These are phyloP conservation scores for Aurantiochytrium sp. DNA, from an alignment of 108 stramenopile species.

Conservation along the genomic window DNA sequence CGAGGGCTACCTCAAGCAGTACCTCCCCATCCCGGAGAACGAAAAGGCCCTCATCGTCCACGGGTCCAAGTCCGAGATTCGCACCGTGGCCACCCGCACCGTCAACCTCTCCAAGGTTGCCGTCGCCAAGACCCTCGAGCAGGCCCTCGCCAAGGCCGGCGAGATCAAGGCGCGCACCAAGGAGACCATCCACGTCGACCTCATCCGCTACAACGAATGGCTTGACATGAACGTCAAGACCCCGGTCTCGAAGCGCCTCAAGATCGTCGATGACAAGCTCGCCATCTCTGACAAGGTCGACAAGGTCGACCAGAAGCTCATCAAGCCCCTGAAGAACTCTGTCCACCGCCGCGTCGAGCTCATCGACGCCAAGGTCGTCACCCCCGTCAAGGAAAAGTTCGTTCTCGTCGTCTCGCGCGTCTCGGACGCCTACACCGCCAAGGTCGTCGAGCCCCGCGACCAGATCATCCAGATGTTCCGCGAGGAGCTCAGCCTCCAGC, in stretches of 20 bases:
- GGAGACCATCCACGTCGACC: slow-evolving; percentile 12
- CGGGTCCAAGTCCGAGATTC: not conserved
- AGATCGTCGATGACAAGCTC: slow-evolving; percentile 7
- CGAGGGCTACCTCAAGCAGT: slow-evolving; percentile 23
- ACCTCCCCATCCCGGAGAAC: slow-evolving; percentile 6
- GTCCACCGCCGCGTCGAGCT: not conserved
- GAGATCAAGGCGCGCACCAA: slow-evolving; percentile 20
- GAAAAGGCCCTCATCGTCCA: not conserved
- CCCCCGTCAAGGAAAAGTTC: not conserved
- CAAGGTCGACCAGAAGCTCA: slow-evolving; percentile 22
- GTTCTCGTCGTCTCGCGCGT: not conserved
- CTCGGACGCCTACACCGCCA: not conserved
- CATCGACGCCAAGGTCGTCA: not conserved
- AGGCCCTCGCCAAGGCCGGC: not conserved
- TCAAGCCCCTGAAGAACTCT: not conserved
- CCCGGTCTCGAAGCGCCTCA: not conserved
- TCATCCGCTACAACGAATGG: slow-evolving; percentile 1
- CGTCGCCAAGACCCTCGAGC: not conserved
- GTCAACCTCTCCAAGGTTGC: slow-evolving; percentile 10
- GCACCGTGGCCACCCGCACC: not conserved
- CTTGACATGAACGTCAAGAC: slow-evolving; percentile 14
- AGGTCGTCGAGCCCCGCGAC: slow-evolving; percentile 10
- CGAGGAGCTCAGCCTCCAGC: slow-evolving; percentile 15
- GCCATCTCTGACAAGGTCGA: slow-evolving; percentile 3
- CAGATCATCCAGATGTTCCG: slow-evolving; percentile 29